These are phyloP conservation scores for Allantophomopsis cytisporea DNA, from an alignment of 2,329 filamentous ascomycete species.

Conservation along the genomic window DNA sequence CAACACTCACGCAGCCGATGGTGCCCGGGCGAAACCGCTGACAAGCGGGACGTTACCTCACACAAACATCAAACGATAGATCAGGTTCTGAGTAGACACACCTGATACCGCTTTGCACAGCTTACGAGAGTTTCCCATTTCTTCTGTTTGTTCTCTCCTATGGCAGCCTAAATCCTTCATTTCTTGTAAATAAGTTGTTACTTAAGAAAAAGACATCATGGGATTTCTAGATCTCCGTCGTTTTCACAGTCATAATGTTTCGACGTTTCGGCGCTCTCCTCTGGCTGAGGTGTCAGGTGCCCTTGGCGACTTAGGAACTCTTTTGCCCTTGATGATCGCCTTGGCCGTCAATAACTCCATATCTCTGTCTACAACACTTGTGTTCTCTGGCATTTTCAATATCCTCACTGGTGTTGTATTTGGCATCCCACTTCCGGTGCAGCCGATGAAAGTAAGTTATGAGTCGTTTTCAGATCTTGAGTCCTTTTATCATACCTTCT, in stretches of 20 bases:
- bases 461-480: neutral
- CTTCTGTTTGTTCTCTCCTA: no score
- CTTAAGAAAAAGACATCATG: no score
- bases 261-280: constrained; percentile 38
- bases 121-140: neutral
- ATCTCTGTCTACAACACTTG: constrained; percentile 67
- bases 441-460: constrained; percentile 56
- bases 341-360: constrained; percentile 68
- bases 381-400: constrained; percentile 83
- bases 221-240: constrained; percentile 7
- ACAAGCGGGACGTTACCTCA: no score
- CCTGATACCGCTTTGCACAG: neutral
- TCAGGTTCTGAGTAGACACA: no score
- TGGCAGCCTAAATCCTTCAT: no score
- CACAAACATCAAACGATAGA: no score
- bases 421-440: constrained; percentile 80
- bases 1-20: no score
- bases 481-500: neutral
- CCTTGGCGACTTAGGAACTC: constrained; percentile 77
- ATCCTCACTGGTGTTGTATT: constrained; percentile 70
- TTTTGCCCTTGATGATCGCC: constrained; percentile 80
- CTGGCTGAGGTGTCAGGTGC: constrained; percentile 77
- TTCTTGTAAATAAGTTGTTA: no score
- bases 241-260: constrained; percentile 32
- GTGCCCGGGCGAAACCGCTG: no score